These are phyloP conservation scores for Passiflora organensis DNA, from an alignment of 345 rosid genomes.

Conservation along the genomic window DNA sequence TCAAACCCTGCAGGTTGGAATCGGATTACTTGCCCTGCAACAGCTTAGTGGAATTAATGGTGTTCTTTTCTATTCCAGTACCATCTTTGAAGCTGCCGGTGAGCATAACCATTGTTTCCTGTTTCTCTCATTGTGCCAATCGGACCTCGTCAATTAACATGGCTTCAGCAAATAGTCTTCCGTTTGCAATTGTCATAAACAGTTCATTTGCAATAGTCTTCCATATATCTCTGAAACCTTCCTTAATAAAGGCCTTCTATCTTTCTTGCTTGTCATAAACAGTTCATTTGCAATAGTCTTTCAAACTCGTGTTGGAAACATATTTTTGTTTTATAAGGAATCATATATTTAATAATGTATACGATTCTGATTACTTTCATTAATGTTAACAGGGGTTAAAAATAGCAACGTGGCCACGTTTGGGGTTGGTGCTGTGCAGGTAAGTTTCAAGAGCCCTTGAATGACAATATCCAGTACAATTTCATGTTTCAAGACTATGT, in stretches of 20 bases:
- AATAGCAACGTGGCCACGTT: conserved; percentile 76
- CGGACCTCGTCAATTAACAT: neutral
- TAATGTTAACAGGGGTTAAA: conserved; percentile 54
- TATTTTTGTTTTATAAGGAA: neutral
- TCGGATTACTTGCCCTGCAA: conserved; percentile 82
- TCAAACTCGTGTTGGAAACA: neutral
- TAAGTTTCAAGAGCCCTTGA: conserved; percentile 20
- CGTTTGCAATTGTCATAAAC: too few species aligned
- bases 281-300: too few species aligned
- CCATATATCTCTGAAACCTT: too few species aligned
- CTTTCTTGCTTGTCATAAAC: too few species aligned
- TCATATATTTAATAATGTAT: neutral
- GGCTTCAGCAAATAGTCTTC: neutral
- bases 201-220: too few species aligned
- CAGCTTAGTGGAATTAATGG: conserved; percentile 90
- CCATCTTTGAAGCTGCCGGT: conserved; percentile 85
- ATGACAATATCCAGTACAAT: neutral
- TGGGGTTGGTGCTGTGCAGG: conserved; percentile 91
- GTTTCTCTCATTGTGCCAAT: neutral
- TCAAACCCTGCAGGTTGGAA: conserved; percentile 62
- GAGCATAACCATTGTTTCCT: conserved; percentile 11
- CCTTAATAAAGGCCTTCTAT: too few species aligned
- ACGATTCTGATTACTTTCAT: conserved; percentile 6
- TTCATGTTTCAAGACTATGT: too few species aligned
- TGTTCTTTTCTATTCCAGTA: conserved; percentile 80